Evolutionary conservation across 2,329 filamentous ascomycete genomes (phyloP).

Genomic region (Massarina eburnea): DNA sequence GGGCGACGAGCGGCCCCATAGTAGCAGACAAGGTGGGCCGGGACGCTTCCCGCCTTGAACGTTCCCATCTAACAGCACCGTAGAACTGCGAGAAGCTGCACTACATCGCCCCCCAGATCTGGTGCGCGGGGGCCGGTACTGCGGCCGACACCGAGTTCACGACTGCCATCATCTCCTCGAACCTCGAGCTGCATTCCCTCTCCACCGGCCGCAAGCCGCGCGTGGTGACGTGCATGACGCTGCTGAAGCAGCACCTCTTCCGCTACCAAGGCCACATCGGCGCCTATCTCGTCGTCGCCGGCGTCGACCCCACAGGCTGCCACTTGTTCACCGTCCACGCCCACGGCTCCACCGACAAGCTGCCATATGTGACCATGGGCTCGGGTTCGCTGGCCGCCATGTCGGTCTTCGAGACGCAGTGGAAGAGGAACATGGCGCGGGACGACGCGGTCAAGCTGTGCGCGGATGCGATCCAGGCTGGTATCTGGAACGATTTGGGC

Average conservation of each 20-base stretch:
- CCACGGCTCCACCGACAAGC: constrained; percentile 96
- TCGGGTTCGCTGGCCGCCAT: constrained; percentile 95
- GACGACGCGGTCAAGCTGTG: constrained; percentile 83
- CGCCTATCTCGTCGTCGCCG: constrained; percentile 95
- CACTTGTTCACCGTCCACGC: constrained; percentile 98
- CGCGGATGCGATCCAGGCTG: constrained; percentile 85
- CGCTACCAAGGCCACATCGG: constrained; percentile 97
- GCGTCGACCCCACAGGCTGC: constrained; percentile 91
- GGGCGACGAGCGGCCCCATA: constrained; percentile 95
- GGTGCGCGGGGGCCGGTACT: constrained; percentile 97
- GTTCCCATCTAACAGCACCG: constrained; percentile 11
- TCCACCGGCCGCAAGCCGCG: constrained; percentile 95
- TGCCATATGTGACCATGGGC: constrained; percentile 99
- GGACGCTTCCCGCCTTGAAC: background rate
- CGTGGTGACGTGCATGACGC: constrained; percentile 98
- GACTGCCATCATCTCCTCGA: constrained; percentile 95
- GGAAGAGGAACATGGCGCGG: constrained; percentile 75
- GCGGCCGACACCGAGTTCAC: constrained; percentile 99
- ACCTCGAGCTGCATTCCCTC: constrained; percentile 95
- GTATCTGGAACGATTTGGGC: constrained; percentile 98
- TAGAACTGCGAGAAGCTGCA: constrained; percentile 99
- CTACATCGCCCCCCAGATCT: constrained; percentile 98
- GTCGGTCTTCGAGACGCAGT: constrained; percentile 96
- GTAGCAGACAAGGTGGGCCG: constrained; percentile 85
- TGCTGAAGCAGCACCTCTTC: constrained; percentile 99